Conservation (phyloP, 768 basidiomycete species). For the Psilocybe subaeruginosa region DNA sequence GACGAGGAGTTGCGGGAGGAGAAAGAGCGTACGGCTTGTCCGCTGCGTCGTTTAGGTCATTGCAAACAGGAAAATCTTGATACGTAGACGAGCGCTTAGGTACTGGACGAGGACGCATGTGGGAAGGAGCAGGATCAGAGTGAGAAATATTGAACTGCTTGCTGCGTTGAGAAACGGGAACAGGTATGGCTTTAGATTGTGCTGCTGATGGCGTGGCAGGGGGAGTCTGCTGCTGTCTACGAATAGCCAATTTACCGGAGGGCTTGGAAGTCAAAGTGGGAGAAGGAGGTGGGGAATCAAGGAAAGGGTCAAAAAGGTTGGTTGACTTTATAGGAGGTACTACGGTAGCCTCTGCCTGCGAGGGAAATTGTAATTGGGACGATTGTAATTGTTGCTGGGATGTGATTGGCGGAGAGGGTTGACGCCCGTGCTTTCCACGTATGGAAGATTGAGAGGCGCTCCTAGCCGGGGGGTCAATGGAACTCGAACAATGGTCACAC, state of each 20-base stretch:
- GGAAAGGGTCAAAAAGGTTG: conserved; percentile 52
- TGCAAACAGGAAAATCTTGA: conserved; percentile 67
- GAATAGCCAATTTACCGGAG: conserved; percentile 59
- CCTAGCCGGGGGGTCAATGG: conserved; percentile 28
- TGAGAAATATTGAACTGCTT: conserved; percentile 39
- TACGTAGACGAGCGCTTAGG: conserved; percentile 35
- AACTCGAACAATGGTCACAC: not conserved
- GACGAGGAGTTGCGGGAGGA: conserved; percentile 59
- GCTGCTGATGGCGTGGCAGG: conserved; percentile 39
- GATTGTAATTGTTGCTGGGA: conserved; percentile 21
- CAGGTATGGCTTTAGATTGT: conserved; percentile 47
- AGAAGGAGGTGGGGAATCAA: conserved; percentile 31
- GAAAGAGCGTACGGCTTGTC: conserved; percentile 34
- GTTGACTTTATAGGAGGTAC: conserved; percentile 42
- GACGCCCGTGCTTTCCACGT: conserved; percentile 54
- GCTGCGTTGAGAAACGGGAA: conserved; percentile 34
- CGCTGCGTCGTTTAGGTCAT: conserved; percentile 63
- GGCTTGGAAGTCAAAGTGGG: conserved; percentile 49
- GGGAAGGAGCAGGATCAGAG: conserved; percentile 53
- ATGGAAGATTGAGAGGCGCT: conserved; percentile 47
- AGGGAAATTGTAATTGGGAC: conserved; percentile 35
- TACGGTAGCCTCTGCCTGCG: conserved; percentile 66
- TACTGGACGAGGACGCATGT: conserved; percentile 28
- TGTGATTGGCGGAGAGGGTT: conserved; percentile 61
- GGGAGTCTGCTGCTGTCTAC: conserved; percentile 43